These are phyloP conservation scores for Picochlorum costavermella DNA, from an alignment of 139 green algal genomes.

Conservation along the genomic window DNA sequence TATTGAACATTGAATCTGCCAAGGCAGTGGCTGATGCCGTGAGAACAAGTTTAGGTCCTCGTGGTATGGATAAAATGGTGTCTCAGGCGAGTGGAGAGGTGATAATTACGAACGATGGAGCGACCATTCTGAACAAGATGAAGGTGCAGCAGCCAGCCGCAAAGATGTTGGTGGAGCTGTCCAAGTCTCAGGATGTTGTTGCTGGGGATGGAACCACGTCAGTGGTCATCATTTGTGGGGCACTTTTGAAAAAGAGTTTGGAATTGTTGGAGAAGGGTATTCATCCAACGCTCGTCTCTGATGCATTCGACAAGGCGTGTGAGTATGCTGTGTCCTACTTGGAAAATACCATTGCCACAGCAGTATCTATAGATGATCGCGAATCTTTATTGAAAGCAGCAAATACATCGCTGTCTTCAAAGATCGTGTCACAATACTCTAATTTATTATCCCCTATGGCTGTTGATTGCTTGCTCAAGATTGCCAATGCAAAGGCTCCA, in stretches of 20 bases:
- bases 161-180: slow-evolving; percentile 99
- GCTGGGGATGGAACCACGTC: slow-evolving; percentile 95
- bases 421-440: slow-evolving; percentile 95
- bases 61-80: slow-evolving; percentile 99
- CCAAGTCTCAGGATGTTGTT: slow-evolving; percentile 94
- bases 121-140: slow-evolving; percentile 99
- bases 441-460: slow-evolving; percentile 92
- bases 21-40: slow-evolving; percentile 97
- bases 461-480: slow-evolving; percentile 83
- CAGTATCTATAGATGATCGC: slow-evolving; percentile 85
- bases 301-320: slow-evolving; percentile 79
- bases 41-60: slow-evolving; percentile 83
- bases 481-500: slow-evolving; percentile 70
- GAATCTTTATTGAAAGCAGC: slow-evolving; percentile 83
- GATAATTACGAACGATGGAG: slow-evolving; percentile 99
- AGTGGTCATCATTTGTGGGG: slow-evolving; percentile 85
- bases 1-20: slow-evolving; percentile 93
- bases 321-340: slow-evolving; percentile 55
- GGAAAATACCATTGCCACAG: slow-evolving; percentile 53
- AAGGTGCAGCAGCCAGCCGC: slow-evolving; percentile 89
- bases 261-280: slow-evolving; percentile 74
- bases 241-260: slow-evolving; percentile 86
- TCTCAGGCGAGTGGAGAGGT: slow-evolving; percentile 82
- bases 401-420: slow-evolving; percentile 84
- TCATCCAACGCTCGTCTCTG: slow-evolving; percentile 93